A percentile compares a stretch with the other conserved stretches of the same genome.
Evolutionary conservation across 176 grass and related monocot species (phyloP).

Genomic region (Triticum monococcum): DNA sequence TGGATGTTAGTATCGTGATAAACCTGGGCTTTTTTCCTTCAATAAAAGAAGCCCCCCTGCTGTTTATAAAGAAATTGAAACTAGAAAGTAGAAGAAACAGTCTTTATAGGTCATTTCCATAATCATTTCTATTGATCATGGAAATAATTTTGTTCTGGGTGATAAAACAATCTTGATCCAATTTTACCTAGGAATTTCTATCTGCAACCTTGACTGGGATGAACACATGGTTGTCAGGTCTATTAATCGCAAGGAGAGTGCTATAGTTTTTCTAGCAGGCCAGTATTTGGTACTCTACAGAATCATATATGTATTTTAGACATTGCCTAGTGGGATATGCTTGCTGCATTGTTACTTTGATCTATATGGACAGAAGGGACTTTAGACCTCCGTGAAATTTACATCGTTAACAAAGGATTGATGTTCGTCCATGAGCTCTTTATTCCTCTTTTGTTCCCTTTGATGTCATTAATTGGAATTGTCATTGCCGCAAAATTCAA

Average conservation of each 20-base stretch:
- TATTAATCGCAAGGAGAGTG: not conserved
- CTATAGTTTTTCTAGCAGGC: not conserved
- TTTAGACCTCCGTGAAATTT: not conserved
- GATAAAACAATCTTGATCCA: not conserved
- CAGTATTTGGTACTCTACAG: not conserved
- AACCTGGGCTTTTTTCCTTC: slow-evolving; percentile 1
- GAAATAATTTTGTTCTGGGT: slow-evolving; percentile 6
- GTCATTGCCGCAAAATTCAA: not conserved
- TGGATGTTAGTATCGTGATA: not conserved
- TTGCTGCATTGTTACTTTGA: not conserved
- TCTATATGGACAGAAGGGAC: not conserved
- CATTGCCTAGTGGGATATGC: not conserved
- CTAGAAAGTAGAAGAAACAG: not conserved
- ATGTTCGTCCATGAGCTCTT: not conserved
- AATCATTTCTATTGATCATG: slow-evolving; percentile 8
- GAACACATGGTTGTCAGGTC: not conserved
- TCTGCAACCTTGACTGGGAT: slow-evolving; percentile 11
- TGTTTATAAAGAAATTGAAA: not conserved
- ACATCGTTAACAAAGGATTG: slow-evolving; percentile 12
- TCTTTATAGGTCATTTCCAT: slow-evolving; percentile 16
- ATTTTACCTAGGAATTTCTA: slow-evolving; percentile 3
- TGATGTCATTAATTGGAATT: not conserved
- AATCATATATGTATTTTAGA: slow-evolving; percentile 18
- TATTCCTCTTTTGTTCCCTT: not conserved
- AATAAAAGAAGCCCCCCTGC: not conserved